phyloP scores from a whole-genome alignment of 2,329 filamentous ascomycete species.

The Venturia effusa region DNA sequence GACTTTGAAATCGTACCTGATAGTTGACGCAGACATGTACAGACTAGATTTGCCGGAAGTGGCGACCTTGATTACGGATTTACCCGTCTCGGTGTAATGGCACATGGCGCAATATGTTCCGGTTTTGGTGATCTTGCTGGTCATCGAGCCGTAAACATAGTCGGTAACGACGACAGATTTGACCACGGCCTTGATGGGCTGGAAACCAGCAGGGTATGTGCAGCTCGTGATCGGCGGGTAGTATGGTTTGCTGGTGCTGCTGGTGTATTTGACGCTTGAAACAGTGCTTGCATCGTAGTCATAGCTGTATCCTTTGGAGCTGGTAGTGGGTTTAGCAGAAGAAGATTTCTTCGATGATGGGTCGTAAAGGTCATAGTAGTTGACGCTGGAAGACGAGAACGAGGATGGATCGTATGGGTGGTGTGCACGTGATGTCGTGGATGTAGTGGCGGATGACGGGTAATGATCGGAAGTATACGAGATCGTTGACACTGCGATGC shows the following conservation, averaged over 20 bases:
- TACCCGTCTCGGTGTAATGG: constrained; percentile 7
- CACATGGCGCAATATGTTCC: constrained; percentile 8
- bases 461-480: not conserved
- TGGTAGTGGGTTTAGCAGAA: not conserved
- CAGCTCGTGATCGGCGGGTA: not conserved
- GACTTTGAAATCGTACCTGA: not conserved
- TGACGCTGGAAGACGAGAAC: not conserved
- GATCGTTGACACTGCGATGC: not conserved
- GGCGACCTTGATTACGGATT: not conserved
- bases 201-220: not conserved
- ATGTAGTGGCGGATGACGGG: not conserved
- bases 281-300: not conserved
- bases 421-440: not conserved
- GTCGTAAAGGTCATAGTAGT: not conserved
- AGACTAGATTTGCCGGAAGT: not conserved
- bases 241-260: not conserved
- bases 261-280: not conserved
- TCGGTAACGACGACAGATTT: not conserved
- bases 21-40: constrained; percentile 1
- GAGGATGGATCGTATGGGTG: too few relatives aligned
- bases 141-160: constrained; percentile 8
- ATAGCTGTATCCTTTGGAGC: not conserved
- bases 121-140: constrained; percentile 7
- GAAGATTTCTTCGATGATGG: not conserved
- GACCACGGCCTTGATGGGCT: constrained; percentile 5